Evolutionary conservation across 345 rosid species (phyloP).

Genomic region (Zanthoxylum bungeanum): DNA sequence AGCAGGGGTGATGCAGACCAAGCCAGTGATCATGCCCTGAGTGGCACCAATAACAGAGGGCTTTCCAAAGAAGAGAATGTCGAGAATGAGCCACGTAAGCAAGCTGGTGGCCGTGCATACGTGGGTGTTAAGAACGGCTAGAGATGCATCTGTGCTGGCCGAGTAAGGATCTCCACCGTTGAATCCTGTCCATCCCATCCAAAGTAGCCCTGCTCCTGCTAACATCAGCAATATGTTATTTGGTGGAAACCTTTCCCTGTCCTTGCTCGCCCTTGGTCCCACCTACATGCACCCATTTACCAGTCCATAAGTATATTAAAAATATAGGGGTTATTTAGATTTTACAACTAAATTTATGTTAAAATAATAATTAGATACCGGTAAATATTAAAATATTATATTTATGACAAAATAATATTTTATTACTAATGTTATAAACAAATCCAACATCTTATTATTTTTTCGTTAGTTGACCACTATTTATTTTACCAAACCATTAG

Average conservation of each 20-base stretch:
- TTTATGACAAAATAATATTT: no score
- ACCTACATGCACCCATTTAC: no score
- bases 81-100: conserved; percentile 45
- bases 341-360: no score
- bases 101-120: conserved; percentile 44
- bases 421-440: no score
- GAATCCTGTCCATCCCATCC: conserved; percentile 72
- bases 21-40: conserved; percentile 54
- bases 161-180: conserved; percentile 47
- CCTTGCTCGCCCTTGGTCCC: conserved; percentile 47
- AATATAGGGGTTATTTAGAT: no score
- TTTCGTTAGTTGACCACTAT: no score
- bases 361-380: no score
- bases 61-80: conserved; percentile 29
- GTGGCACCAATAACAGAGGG: conserved; percentile 42
- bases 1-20: conserved; percentile 52
- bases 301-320: no score
- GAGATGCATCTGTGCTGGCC: conserved; percentile 33
- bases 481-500: no score
- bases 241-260: conserved; percentile 40
- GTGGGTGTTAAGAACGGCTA: conserved; percentile 54
- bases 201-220: conserved; percentile 51
- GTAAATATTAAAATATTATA: no score
- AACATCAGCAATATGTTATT: conserved; percentile 49
- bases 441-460: no score